A percentile compares a stretch with the other conserved stretches of the same genome.
Conservation (phyloP, 352 stramenopile species). For the Globisporangium sylvaticum region DNA sequence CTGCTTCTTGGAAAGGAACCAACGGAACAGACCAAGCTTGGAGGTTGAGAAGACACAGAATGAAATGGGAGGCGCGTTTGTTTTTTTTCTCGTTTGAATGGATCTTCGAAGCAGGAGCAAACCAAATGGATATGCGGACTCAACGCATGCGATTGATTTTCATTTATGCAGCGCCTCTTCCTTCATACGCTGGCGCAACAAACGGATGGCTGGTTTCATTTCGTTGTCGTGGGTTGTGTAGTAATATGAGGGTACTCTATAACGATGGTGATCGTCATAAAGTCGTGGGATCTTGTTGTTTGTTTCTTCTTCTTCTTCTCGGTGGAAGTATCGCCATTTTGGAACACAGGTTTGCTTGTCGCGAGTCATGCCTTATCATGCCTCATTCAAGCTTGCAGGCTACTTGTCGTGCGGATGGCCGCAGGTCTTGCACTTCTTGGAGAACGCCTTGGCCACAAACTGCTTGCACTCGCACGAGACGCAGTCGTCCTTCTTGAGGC, state of each 20-base stretch:
- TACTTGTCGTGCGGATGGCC: conserved; percentile 52
- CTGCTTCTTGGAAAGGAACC: not conserved
- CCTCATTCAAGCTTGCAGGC: not conserved
- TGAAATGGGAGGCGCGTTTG: not conserved
- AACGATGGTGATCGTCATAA: not conserved
- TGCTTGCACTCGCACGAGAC: conserved; percentile 48
- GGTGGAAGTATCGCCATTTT: not conserved
- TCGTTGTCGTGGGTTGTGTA: not conserved
- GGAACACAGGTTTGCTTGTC: not conserved
- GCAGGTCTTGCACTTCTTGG: conserved; percentile 78
- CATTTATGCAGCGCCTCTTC: not conserved
- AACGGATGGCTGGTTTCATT: not conserved
- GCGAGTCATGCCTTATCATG: not conserved
- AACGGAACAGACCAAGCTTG: no score
- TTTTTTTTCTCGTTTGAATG: not conserved
- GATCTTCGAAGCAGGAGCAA: not conserved
- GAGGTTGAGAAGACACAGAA: not conserved
- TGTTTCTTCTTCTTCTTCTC: not conserved
- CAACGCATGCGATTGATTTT: not conserved
- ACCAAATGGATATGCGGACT: not conserved
- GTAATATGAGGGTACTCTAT: not conserved
- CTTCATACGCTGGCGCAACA: not conserved
- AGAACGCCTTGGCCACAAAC: conserved; percentile 65
- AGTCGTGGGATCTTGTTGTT: not conserved
- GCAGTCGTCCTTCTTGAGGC: conserved; percentile 28